Conservation (phyloP, 345 rosid species). For the Mallotus nudiflorus region DNA sequence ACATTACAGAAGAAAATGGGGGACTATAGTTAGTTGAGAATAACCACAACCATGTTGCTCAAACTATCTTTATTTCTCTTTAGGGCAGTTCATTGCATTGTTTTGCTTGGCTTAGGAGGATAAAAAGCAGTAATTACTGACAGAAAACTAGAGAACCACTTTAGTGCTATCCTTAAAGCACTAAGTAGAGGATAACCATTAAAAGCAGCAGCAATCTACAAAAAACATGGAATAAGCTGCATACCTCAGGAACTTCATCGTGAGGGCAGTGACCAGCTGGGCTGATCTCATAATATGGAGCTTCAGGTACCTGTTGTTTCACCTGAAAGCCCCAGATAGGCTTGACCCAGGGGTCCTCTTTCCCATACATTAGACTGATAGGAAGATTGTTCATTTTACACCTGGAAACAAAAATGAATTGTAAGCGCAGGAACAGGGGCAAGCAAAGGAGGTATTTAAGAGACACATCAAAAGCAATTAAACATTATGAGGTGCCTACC, state of each 20-base stretch:
- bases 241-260: constrained; percentile 99
- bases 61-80: no score
- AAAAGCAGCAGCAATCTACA: not conserved
- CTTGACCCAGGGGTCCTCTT: constrained; percentile 95
- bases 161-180: not conserved
- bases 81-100: not conserved
- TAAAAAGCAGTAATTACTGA: not conserved
- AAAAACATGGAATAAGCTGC: not conserved
- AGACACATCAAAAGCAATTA: not conserved
- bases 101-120: no score
- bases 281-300: constrained; percentile 88
- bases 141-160: no score
- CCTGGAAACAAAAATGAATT: constrained; percentile 37
- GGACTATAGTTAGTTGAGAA: not conserved
- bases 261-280: constrained; percentile 99
- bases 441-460: no score
- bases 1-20: not conserved
- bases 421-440: no score
- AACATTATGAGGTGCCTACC: constrained; percentile 30
- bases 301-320: constrained; percentile 68
- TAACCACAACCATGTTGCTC: not conserved
- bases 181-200: not conserved
- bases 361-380: constrained; percentile 85
- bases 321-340: constrained; percentile 88
- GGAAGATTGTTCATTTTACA: constrained; percentile 57